phyloP scores from a whole-genome alignment of 1,284 basidiomycete genomes.

The Bondarzewia mesenterica region DNA sequence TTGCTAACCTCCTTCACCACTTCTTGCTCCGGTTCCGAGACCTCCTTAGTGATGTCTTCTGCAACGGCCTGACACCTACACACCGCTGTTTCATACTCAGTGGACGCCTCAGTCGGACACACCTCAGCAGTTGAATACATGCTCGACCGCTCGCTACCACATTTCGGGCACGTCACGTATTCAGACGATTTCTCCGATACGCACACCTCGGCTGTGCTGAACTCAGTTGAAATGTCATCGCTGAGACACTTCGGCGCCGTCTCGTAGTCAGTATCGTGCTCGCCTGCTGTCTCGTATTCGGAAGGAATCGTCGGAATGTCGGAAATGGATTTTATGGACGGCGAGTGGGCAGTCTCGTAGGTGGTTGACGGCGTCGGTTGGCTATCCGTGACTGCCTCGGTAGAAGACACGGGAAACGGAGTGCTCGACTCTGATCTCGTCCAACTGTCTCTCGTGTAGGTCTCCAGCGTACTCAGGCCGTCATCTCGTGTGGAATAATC shows the following conservation, averaged over 20 bases:
- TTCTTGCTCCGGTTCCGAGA: neutral
- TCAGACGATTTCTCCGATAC: constrained; percentile 25
- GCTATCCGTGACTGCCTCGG: constrained; percentile 18
- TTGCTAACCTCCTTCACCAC: neutral
- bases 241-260: constrained; percentile 31
- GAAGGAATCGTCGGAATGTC: constrained; percentile 47
- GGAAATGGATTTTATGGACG: constrained; percentile 34
- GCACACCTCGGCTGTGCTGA: constrained; percentile 14
- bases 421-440: constrained; percentile 19
- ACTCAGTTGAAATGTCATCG: constrained; percentile 13
- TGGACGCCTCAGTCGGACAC: constrained; percentile 32
- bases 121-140: constrained; percentile 45
- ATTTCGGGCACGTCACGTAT: constrained; percentile 40
- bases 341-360: constrained; percentile 26
- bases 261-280: constrained; percentile 38
- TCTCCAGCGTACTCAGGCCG: constrained; percentile 25
- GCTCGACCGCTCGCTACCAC: constrained; percentile 32
- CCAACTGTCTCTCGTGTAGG: constrained; percentile 10
- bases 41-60: neutral
- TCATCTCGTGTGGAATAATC: constrained; percentile 12
- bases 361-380: constrained; percentile 18
- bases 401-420: constrained; percentile 27
- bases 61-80: constrained; percentile 12
- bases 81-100: constrained; percentile 27
- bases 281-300: constrained; percentile 44